Evolutionary conservation across 2,329 filamentous ascomycete genomes (phyloP).

Genomic region (Alternaria ventricosa): DNA sequence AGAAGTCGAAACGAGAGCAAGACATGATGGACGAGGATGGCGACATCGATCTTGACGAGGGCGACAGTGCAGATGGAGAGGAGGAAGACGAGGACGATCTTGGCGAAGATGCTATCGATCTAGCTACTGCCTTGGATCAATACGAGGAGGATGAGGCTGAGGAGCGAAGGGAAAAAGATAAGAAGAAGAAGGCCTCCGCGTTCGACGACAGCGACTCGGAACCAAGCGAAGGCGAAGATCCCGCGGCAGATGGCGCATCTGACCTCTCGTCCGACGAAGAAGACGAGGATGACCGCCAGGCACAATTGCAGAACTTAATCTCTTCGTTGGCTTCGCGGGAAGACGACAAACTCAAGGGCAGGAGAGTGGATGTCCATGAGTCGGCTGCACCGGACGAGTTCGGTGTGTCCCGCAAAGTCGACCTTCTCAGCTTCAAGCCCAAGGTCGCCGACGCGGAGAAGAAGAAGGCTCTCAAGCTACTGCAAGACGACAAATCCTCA

Average conservation of each 20-base stretch:
- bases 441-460: constrained; percentile 75
- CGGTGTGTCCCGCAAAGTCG: constrained; percentile 70
- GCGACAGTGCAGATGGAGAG: constrained; percentile 52
- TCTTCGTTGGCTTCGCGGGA: constrained; percentile 64
- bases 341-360: constrained; percentile 40
- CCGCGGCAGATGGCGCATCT: constrained; percentile 56
- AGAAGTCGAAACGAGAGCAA: constrained; percentile 40
- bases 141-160: constrained; percentile 48
- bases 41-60: constrained; percentile 57
- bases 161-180: constrained; percentile 35
- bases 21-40: constrained; percentile 29
- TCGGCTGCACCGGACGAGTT: constrained; percentile 68
- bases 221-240: constrained; percentile 56
- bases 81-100: constrained; percentile 67
- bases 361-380: constrained; percentile 59
- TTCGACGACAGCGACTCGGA: constrained; percentile 61
- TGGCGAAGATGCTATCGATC: constrained; percentile 68
- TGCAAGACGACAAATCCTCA: constrained; percentile 68
- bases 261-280: constrained; percentile 55
- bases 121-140: constrained; percentile 66
- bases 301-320: constrained; percentile 72
- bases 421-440: constrained; percentile 75
- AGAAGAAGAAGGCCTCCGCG: constrained; percentile 49
- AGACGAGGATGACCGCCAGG: constrained; percentile 60
- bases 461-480: constrained; percentile 79